These are phyloP conservation scores for Cutaneotrichosporon mucoides DNA, from an alignment of 1,284 basidiomycete species.

Conservation along the genomic window DNA sequence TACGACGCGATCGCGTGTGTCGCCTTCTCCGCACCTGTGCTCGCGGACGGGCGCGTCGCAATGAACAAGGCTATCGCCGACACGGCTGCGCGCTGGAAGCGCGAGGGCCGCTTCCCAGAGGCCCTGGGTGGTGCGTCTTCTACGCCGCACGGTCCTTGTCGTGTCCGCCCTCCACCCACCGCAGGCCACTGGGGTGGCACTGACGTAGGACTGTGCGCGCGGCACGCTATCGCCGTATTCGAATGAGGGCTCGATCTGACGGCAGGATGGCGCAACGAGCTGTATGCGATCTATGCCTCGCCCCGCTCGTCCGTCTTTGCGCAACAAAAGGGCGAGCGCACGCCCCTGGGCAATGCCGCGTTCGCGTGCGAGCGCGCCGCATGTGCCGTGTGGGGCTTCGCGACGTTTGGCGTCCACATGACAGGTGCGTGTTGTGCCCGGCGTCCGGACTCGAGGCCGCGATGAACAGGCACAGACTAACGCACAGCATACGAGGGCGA, in stretches of 20 bases:
- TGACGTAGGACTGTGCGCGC: too few species aligned
- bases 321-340: constrained; percentile 7
- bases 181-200: too few species aligned
- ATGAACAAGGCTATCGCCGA: constrained; percentile 43
- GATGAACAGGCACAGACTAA: not conserved
- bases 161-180: too few species aligned
- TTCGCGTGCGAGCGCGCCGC: constrained; percentile 81
- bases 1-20: constrained; percentile 19
- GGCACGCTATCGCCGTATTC: too few species aligned
- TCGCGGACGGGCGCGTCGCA: constrained; percentile 26
- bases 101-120: constrained; percentile 41
- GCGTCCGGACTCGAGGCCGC: not conserved
- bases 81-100: constrained; percentile 43
- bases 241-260: not conserved
- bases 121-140: constrained; percentile 45
- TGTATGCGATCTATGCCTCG: constrained; percentile 73
- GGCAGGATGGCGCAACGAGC: constrained; percentile 74
- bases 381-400: constrained; percentile 79
- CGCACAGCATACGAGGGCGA: constrained; percentile 41
- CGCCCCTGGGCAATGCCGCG: constrained; percentile 57
- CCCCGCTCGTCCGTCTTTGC: constrained; percentile 54
- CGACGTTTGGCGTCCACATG: constrained; percentile 64
- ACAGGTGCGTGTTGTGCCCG: constrained; percentile 25
- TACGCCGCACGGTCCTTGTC: not conserved
- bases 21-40: constrained; percentile 26